Conservation (phyloP, 108 stramenopile species). For the Craspedostauros australis region DNA sequence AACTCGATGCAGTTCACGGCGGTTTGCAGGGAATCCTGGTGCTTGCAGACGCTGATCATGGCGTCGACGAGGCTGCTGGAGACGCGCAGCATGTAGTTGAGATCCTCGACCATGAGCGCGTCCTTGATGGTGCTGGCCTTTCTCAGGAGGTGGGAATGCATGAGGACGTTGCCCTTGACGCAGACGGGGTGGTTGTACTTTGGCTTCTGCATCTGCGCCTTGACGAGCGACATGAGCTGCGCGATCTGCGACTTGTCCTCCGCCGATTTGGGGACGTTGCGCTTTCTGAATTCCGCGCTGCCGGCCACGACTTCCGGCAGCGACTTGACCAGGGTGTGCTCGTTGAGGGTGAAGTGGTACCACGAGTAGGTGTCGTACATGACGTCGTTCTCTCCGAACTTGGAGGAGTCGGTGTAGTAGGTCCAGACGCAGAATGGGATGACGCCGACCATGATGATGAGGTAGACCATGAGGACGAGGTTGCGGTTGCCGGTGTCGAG, state of each 20-base stretch:
- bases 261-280: conserved; percentile 63
- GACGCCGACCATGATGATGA: conserved; percentile 94
- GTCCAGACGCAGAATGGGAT: conserved; percentile 87
- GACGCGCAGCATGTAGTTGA: conserved; percentile 78
- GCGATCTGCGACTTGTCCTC: conserved; percentile 63
- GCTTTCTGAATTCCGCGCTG: conserved; percentile 81
- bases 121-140: conserved; percentile 41
- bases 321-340: conserved; percentile 63
- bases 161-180: conserved; percentile 91
- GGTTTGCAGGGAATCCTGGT: conserved; percentile 80
- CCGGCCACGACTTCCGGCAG: conserved; percentile 85
- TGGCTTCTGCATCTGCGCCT: conserved; percentile 84
- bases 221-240: conserved; percentile 43
- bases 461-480: conserved; percentile 88
- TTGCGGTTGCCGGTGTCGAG: conserved; percentile 88
- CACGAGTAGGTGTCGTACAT: conserved; percentile 97
- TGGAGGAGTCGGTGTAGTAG: conserved; percentile 92
- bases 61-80: conserved; percentile 88
- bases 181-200: conserved; percentile 82
- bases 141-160: conserved; percentile 86
- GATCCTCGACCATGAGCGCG: conserved; percentile 38
- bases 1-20: conserved; percentile 87
- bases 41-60: conserved; percentile 92
- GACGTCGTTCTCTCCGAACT: conserved; percentile 97
- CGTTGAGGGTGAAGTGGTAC: conserved; percentile 85